Percentiles rank a stretch among this genome's conserved stretches.
Evolutionary conservation across 2,329 filamentous ascomycete genomes (phyloP).

Genomic region (Lasiodiplodia gonubiensis): DNA sequence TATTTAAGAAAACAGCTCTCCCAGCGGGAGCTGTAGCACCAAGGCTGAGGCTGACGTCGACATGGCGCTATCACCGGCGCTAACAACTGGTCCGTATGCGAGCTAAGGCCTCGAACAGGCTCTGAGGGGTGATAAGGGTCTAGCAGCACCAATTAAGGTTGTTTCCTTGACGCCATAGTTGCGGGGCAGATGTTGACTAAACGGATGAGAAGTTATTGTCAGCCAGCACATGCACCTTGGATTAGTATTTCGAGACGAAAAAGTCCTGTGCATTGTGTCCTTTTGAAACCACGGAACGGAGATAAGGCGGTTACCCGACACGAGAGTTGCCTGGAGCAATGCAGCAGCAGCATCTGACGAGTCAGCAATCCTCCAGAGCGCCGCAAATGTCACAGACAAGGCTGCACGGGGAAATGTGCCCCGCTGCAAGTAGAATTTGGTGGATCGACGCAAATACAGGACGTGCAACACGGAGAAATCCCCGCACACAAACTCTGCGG

Average conservation of each 20-base stretch:
- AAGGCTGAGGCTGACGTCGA: constrained; percentile 7
- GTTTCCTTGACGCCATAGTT: background rate
- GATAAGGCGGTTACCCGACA: background rate
- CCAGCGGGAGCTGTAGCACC: background rate
- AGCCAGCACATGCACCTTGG: background rate
- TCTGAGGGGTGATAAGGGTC: background rate
- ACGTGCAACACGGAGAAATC: background rate
- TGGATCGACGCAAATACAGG: background rate
- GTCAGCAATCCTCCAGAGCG: background rate
- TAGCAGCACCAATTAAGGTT: background rate
- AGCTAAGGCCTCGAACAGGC: background rate
- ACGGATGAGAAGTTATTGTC: background rate
- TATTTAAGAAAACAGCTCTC: background rate
- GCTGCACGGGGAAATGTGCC: background rate
- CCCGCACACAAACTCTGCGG: background rate
- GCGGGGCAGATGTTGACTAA: constrained; percentile 3
- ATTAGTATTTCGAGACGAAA: background rate
- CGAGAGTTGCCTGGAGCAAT: background rate
- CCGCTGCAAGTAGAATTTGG: background rate
- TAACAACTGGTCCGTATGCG: background rate
- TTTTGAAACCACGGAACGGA: background rate
- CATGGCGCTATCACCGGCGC: background rate
- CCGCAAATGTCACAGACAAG: background rate
- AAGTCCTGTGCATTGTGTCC: background rate
- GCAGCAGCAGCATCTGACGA: background rate